phyloP scores from a whole-genome alignment of 1,284 basidiomycete genomes.

The Rhodofomes roseus region DNA sequence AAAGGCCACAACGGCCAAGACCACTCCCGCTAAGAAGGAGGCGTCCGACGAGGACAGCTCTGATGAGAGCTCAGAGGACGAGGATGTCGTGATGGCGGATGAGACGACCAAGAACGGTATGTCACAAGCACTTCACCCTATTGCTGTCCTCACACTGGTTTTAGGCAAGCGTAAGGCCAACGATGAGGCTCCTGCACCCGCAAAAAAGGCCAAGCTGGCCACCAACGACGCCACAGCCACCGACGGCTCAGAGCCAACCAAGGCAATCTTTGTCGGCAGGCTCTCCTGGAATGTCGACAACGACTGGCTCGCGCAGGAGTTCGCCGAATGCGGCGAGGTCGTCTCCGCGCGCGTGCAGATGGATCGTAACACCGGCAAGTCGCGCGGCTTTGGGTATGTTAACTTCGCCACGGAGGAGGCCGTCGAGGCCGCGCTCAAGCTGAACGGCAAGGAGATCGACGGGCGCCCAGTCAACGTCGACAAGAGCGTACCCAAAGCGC shows the following conservation, averaged over 20 bases:
- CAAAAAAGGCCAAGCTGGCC: constrained; percentile 83
- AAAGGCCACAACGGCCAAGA: constrained; percentile 19
- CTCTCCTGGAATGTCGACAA: constrained; percentile 98
- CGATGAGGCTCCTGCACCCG: constrained; percentile 50
- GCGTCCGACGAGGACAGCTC: constrained; percentile 7
- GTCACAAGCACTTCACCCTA: constrained; percentile 10
- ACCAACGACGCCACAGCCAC: constrained; percentile 48
- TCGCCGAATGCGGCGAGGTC: constrained; percentile 86
- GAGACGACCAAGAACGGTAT: constrained; percentile 42
- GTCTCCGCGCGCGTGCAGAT: constrained; percentile 86
- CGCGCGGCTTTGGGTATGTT: constrained; percentile 94
- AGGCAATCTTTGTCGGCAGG: constrained; percentile 88
- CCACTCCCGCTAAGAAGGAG: constrained; percentile 1
- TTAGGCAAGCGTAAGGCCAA: constrained; percentile 86
- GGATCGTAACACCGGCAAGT: constrained; percentile 86
- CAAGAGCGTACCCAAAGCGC: constrained; percentile 64
- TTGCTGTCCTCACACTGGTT: neutral
- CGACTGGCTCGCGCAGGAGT: constrained; percentile 92
- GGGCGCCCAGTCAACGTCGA: constrained; percentile 89
- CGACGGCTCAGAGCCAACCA: constrained; percentile 50
- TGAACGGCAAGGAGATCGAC: constrained; percentile 87
- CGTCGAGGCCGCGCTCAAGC: constrained; percentile 73
- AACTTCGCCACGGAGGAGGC: constrained; percentile 81
- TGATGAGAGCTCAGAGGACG: constrained; percentile 27
- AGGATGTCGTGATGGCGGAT: constrained; percentile 58